phyloP scores from a whole-genome alignment of 192 early-diverging fungal genomes.

The Umbelopsis vinacea region DNA sequence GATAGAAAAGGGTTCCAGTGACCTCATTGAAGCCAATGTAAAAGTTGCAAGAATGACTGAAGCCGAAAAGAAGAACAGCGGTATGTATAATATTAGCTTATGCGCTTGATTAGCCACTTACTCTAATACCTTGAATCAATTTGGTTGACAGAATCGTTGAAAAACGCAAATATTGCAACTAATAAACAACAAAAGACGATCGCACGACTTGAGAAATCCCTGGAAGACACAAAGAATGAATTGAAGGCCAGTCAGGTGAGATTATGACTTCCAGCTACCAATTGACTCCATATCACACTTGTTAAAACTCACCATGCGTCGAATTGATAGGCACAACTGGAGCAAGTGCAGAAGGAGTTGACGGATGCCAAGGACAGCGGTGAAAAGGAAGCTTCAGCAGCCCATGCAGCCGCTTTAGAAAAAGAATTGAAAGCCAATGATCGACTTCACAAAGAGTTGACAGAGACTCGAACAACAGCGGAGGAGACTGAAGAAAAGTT shows the following conservation, averaged over 20 bases:
- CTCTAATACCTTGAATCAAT: background rate
- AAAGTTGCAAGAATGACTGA: slow-evolving; percentile 45
- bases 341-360: slow-evolving; percentile 2
- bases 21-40: slow-evolving; percentile 53
- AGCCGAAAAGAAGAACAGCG: slow-evolving; percentile 45
- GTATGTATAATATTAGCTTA: slow-evolving; percentile 3
- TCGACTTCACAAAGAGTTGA: slow-evolving; percentile 47
- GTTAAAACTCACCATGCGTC: background rate
- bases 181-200: slow-evolving; percentile 7
- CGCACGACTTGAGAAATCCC: background rate
- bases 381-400: slow-evolving; percentile 31
- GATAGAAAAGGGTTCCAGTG: slow-evolving; percentile 47
- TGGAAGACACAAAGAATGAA: slow-evolving; percentile 2
- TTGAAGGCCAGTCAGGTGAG: slow-evolving; percentile 10
- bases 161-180: background rate
- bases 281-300: background rate
- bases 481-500: slow-evolving; percentile 39
- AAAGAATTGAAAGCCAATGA: slow-evolving; percentile 51
- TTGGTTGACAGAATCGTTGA: background rate
- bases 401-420: slow-evolving; percentile 49
- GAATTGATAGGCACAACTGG: slow-evolving; percentile 1
- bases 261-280: background rate
- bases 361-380: background rate
- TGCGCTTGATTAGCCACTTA: background rate
- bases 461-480: slow-evolving; percentile 32